Conservation (phyloP, 345 rosid species). For the Gossypium arboreum region DNA sequence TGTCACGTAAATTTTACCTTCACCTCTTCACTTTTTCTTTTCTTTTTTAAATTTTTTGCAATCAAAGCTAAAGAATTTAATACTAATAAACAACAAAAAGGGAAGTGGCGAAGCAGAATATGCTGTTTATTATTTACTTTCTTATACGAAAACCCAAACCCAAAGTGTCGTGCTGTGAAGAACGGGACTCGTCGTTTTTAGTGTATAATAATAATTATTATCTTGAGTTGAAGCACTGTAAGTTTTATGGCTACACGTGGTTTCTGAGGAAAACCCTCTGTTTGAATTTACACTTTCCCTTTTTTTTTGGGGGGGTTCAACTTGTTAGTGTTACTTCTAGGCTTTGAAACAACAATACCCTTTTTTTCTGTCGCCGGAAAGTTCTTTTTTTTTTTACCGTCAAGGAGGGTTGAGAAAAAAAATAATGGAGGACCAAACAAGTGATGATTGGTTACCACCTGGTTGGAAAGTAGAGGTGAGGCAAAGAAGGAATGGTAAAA, state of each 20-base stretch:
- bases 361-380: not conserved
- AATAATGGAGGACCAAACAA: constrained; percentile 7
- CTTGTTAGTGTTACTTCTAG: not conserved
- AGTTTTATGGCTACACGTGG: constrained; percentile 37
- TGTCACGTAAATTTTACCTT: not conserved
- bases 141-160: not conserved
- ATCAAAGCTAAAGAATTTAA: not conserved
- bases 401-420: not conserved
- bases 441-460: constrained; percentile 28
- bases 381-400: not conserved
- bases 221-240: not conserved
- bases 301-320: not conserved
- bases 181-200: not conserved
- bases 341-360: not conserved
- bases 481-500: constrained; percentile 56
- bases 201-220: not conserved
- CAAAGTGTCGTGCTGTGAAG: not conserved
- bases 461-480: constrained; percentile 64
- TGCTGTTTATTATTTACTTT: not conserved
- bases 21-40: not conserved
- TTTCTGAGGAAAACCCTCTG: constrained; percentile 22
- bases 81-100: not conserved
- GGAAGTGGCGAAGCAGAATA: not conserved
- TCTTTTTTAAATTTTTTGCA: not conserved
- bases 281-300: not conserved